phyloP scores from a whole-genome alignment of 2,329 filamentous ascomycete species.

The Annulohypoxylon truncatum region DNA sequence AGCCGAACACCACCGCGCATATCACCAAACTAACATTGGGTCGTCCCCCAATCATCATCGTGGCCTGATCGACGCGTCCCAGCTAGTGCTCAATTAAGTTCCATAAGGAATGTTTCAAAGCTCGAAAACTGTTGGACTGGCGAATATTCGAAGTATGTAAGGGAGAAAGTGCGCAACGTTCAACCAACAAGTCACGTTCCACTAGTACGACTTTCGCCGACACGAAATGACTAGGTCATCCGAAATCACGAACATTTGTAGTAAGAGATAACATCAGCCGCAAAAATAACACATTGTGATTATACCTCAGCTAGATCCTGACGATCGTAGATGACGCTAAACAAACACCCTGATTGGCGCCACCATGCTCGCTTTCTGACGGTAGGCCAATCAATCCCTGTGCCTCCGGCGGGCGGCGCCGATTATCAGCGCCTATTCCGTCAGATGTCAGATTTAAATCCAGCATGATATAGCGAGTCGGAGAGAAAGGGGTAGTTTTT shows the following conservation, averaged over 20 bases:
- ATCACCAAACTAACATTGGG: constrained; percentile 23
- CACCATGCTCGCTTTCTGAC: neutral
- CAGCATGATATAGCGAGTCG: neutral
- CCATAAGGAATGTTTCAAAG: neutral
- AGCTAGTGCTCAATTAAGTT: neutral
- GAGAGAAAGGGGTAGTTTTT: neutral
- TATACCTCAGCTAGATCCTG: neutral
- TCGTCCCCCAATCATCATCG: constrained; percentile 32
- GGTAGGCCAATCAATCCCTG: constrained; percentile 13
- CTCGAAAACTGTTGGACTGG: neutral
- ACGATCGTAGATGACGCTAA: neutral
- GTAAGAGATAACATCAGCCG: constrained; percentile 20
- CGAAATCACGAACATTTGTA: neutral
- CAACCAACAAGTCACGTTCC: constrained; percentile 3
- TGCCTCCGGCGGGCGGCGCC: neutral
- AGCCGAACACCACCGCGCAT: constrained; percentile 18
- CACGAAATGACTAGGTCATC: constrained; percentile 11
- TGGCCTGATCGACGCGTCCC: constrained; percentile 1
- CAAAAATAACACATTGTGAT: neutral
- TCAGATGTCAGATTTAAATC: neutral
- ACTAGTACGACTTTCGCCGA: constrained; percentile 4
- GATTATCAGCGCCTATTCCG: constrained; percentile 7
- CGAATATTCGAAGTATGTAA: neutral
- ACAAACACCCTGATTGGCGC: neutral
- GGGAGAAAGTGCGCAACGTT: neutral